Evolutionary conservation across 2,329 filamentous ascomycete species (phyloP).

Genomic region (Podosphaera xanthii): DNA sequence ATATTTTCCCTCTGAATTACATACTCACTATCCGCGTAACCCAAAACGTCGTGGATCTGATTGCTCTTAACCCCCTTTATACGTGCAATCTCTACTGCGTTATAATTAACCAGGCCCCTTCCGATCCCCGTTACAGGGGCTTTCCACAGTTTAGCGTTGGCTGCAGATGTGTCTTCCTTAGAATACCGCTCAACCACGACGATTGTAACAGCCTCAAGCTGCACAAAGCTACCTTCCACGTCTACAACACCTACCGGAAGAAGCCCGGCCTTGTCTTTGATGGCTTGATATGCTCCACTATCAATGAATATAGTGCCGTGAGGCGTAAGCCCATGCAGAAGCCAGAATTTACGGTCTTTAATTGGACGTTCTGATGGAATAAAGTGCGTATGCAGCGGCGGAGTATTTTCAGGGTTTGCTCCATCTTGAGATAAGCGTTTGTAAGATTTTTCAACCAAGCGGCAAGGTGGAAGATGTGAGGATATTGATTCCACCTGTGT

Average conservation of each 20-base stretch:
- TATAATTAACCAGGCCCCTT: constrained; percentile 78
- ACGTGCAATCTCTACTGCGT: constrained; percentile 55
- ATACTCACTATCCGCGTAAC: constrained; percentile 89
- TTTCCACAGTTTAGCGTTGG: constrained; percentile 22
- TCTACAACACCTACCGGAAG: constrained; percentile 79
- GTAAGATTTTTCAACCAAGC: constrained; percentile 15
- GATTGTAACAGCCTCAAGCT: constrained; percentile 78
- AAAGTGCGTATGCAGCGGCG: constrained; percentile 78
- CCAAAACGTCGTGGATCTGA: constrained; percentile 58
- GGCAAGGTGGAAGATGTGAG: constrained; percentile 1
- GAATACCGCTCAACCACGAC: constrained; percentile 45
- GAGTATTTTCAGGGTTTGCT: constrained; percentile 11
- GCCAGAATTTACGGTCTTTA: constrained; percentile 89
- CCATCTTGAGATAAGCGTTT: constrained; percentile 21
- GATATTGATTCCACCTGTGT: neutral
- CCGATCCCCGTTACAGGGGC: constrained; percentile 50
- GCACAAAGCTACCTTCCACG: constrained; percentile 68
- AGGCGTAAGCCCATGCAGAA: constrained; percentile 73
- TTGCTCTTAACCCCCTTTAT: constrained; percentile 70
- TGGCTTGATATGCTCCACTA: constrained; percentile 59
- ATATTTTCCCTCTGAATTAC: constrained; percentile 76
- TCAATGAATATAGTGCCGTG: constrained; percentile 89
- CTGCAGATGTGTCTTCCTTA: neutral
- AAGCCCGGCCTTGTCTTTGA: constrained; percentile 65
- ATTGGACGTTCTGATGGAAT: constrained; percentile 66